These are phyloP conservation scores for Cyberlindnera maritima DNA, from an alignment of 805 yeast species.

Conservation along the genomic window DNA sequence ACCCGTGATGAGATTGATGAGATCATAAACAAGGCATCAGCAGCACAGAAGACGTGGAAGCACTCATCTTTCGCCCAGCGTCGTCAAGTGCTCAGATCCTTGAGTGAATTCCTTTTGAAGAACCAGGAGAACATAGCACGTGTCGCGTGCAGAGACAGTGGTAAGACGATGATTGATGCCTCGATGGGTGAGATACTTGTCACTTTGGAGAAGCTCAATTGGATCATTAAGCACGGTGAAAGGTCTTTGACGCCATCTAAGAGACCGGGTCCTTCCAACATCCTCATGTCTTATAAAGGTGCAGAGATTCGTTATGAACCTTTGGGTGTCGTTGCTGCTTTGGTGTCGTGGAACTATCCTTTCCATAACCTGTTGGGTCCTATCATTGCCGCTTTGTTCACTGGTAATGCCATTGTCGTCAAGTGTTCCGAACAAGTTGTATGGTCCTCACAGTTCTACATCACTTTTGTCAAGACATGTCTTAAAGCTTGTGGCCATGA, in stretches of 20 bases:
- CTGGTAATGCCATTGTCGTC: slow-evolving; percentile 88
- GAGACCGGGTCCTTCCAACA: slow-evolving; percentile 84
- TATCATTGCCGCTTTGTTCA: slow-evolving; percentile 78
- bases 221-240: slow-evolving; percentile 87
- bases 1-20: slow-evolving; percentile 69
- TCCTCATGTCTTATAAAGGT: slow-evolving; percentile 83
- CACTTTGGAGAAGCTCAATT: slow-evolving; percentile 85
- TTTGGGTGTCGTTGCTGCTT: slow-evolving; percentile 78
- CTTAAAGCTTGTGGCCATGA: slow-evolving; percentile 71
- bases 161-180: slow-evolving; percentile 94
- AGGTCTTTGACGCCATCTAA: slow-evolving; percentile 55
- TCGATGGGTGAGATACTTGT: slow-evolving; percentile 96
- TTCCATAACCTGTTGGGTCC: slow-evolving; percentile 95
- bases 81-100: slow-evolving; percentile 65
- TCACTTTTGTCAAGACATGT: slow-evolving; percentile 68
- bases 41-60: slow-evolving; percentile 34
- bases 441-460: slow-evolving; percentile 87
- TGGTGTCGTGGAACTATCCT: slow-evolving; percentile 97
- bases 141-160: slow-evolving; percentile 94
- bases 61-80: slow-evolving; percentile 58
- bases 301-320: slow-evolving; percentile 96
- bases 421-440: slow-evolving; percentile 96
- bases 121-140: slow-evolving; percentile 87
- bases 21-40: slow-evolving; percentile 42
- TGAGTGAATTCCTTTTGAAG: slow-evolving; percentile 66